Evolutionary conservation across 2,329 filamentous ascomycete genomes (phyloP).

Genomic region (Trichoderma polysporum): DNA sequence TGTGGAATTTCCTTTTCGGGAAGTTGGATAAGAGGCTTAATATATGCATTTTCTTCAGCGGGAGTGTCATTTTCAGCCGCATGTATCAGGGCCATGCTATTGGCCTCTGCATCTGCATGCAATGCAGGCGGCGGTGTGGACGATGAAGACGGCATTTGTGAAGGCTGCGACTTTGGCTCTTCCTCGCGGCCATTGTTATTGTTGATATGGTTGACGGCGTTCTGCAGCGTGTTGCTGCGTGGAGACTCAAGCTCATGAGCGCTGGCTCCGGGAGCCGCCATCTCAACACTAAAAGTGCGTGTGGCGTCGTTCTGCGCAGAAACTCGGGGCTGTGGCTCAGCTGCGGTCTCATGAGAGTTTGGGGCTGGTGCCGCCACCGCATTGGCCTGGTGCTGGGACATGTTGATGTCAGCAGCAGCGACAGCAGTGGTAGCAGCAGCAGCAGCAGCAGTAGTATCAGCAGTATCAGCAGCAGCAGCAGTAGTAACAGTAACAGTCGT

Average conservation of each 20-base stretch:
- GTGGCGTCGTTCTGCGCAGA: conserved; percentile 10
- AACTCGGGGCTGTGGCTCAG: conserved; percentile 9
- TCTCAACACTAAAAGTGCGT: background rate
- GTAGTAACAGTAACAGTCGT: too few relatives aligned
- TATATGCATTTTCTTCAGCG: background rate
- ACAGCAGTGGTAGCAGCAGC: background rate
- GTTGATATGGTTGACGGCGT: background rate
- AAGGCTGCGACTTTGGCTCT: background rate
- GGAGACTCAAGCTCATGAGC: background rate
- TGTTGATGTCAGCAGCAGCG: background rate
- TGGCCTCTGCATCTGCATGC: background rate
- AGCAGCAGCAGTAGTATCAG: background rate
- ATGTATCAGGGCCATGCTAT: background rate
- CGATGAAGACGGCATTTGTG: background rate
- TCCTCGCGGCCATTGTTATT: background rate
- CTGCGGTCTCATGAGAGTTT: background rate
- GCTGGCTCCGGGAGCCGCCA: background rate
- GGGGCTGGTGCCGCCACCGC: conserved; percentile 4
- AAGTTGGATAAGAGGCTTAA: conserved; percentile 7
- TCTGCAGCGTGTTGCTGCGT: background rate
- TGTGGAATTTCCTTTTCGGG: conserved; percentile 15
- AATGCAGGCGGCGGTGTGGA: background rate
- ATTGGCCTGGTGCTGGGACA: background rate
- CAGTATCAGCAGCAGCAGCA: background rate
- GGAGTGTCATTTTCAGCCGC: background rate